A percentile compares a stretch with the other conserved stretches of the same genome.
Evolutionary conservation across 208 protist genomes (phyloP).

Genomic region (Leishmania arabica): DNA sequence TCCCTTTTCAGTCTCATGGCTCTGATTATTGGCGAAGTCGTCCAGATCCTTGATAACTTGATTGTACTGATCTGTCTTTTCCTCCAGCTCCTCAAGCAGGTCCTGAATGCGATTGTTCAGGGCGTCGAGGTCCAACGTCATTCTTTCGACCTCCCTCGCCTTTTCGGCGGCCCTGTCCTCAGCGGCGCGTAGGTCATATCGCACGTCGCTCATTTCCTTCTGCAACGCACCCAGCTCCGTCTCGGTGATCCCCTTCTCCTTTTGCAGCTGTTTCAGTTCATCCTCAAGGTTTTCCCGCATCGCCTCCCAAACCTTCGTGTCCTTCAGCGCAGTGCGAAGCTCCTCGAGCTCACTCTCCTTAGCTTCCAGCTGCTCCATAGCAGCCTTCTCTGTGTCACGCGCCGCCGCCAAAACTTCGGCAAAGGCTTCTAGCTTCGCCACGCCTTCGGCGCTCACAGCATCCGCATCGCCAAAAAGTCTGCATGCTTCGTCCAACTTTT

Average conservation of each 20-base stretch:
- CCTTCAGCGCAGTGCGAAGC: conserved; percentile 15
- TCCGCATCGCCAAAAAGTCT: conserved; percentile 33
- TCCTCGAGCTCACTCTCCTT: conserved; percentile 39
- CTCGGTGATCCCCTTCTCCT: conserved; percentile 31
- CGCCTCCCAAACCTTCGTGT: conserved; percentile 16
- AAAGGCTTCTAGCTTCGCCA: conserved; percentile 38
- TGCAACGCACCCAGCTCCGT: conserved; percentile 30
- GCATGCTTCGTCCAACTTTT: conserved; percentile 43
- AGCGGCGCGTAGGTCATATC: conserved; percentile 12
- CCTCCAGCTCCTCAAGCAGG: conserved; percentile 55
- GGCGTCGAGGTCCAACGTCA: conserved; percentile 40
- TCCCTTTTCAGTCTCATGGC: conserved; percentile 58
- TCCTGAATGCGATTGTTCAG: conserved; percentile 49
- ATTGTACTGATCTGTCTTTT: conserved; percentile 63
- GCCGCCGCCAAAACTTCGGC: conserved; percentile 28
- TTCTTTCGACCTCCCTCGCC: conserved; percentile 28
- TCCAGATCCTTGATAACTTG: conserved; percentile 71
- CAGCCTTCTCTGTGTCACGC: conserved; percentile 34
- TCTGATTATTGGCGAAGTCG: conserved; percentile 54
- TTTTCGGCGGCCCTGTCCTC: conserved; percentile 16
- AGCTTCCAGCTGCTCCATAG: conserved; percentile 26
- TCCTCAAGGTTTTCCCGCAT: conserved; percentile 15
- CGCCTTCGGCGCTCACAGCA: conserved; percentile 26
- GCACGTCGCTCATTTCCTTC: conserved; percentile 28
- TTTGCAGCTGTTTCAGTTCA: conserved; percentile 25